phyloP scores from a whole-genome alignment of 495 filamentous ascomycete species.

The Talaromyces borbonicus region DNA sequence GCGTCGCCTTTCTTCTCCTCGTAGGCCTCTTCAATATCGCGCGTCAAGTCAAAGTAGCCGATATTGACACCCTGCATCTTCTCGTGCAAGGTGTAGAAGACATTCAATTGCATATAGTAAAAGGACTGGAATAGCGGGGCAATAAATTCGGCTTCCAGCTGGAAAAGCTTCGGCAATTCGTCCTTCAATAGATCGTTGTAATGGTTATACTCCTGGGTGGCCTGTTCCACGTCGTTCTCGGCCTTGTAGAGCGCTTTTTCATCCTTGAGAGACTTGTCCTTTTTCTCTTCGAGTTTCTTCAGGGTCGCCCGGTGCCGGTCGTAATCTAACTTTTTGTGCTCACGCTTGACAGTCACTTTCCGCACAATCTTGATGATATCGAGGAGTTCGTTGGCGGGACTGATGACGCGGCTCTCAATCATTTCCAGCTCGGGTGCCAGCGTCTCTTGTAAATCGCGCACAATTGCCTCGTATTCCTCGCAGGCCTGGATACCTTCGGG shows the following conservation, averaged over 20 bases:
- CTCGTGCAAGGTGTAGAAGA: constrained; percentile 98
- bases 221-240: constrained; percentile 81
- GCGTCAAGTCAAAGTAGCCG: constrained; percentile 87
- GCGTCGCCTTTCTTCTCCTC: constrained; percentile 78
- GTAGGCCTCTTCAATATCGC: constrained; percentile 86
- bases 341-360: constrained; percentile 79
- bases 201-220: constrained; percentile 92
- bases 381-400: constrained; percentile 87
- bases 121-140: constrained; percentile 96
- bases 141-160: constrained; percentile 93
- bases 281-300: constrained; percentile 96
- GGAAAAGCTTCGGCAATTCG: constrained; percentile 87
- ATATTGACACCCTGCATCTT: constrained; percentile 95
- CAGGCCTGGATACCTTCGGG: constrained; percentile 91
- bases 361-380: constrained; percentile 92
- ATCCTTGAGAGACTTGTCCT: constrained; percentile 91
- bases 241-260: constrained; percentile 96
- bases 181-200: constrained; percentile 96
- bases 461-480: constrained; percentile 90
- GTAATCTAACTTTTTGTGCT: constrained; percentile 96
- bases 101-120: constrained; percentile 99
- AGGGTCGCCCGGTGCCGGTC: constrained; percentile 72
- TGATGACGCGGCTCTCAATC: constrained; percentile 87
- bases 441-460: constrained; percentile 80
- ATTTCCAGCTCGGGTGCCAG: constrained; percentile 90